Base-by-base conservation (phyloP, 108 stramenopile species). In the Parietichytrium sp. region DNA sequence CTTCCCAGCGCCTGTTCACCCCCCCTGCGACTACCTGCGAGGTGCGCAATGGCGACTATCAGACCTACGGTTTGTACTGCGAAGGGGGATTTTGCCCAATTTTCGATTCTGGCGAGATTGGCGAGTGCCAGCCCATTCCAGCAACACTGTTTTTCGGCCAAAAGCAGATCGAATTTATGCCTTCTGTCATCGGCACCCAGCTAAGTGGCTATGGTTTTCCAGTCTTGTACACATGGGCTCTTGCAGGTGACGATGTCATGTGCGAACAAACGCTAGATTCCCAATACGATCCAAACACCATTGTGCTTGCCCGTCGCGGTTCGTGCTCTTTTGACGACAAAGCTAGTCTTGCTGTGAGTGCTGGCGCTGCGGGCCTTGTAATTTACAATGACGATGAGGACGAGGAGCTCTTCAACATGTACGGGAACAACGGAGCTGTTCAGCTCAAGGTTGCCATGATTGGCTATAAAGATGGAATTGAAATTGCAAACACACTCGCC, bases 71-170 rank as follows among this genome's bases (percentile, higher is more conserved):
- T n/a, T 72, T 42, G 36, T 72, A 72, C 18, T 72, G 55, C 55
- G 29, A 12, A 4, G 55, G 55, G 12, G 55, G 55, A 42, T 72
- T 72, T 38, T 72, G 55, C 38, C 55, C 55, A 18, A 72, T 38
- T n/a, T n/a, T 42, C 8, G 30, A 7, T 4, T 30, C 33, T 31
- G 55, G 55, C 8, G 42, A 38, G 20, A 20, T 38, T 4, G 55
- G 29, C 7, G n/a, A 1, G 12, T 72, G 55, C 29, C 55, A 38
- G 36, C 55, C 55, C 4, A 12, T 38, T 4, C 55, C 55, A n/a
- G 36, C 55, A 7, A 38, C 38, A 8, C 55, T 72, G 18, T n/a
- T 42, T 42, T 72, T 72, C 16, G 36, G 55, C 29, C 36, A 72
- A 16, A 38, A 72, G 38, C 55, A 30, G 55, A 30, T 72, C 38